Percentiles rank a stretch among this genome's conserved stretches.
Evolutionary conservation across 1,139 yeast species (phyloP).

Genomic region (Lodderomyces parapsilosis): DNA sequence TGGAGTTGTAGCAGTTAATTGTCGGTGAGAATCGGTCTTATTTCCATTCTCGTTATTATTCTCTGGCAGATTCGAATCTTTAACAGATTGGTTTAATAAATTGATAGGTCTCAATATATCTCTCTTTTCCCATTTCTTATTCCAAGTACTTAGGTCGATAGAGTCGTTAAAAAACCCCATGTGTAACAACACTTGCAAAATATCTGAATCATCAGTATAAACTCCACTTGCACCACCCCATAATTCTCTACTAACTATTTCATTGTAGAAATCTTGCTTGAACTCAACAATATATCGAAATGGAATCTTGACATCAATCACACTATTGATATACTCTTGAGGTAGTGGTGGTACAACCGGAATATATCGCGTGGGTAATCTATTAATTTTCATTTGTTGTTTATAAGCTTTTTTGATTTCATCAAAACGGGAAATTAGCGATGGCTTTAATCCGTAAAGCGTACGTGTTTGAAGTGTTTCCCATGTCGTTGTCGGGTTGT

Average conservation of each 20-base stretch:
- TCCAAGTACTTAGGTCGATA: slow-evolving; percentile 35
- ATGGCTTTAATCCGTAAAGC: slow-evolving; percentile 36
- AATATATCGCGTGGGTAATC: slow-evolving; percentile 24
- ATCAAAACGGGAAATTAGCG: slow-evolving; percentile 30
- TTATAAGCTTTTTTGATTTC: slow-evolving; percentile 32
- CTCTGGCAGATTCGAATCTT: too few relatives aligned
- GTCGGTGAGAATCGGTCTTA: background rate
- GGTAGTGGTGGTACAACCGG: slow-evolving; percentile 50
- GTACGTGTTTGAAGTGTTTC: slow-evolving; percentile 36
- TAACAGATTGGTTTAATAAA: background rate
- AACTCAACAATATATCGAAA: slow-evolving; percentile 32
- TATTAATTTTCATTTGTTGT: slow-evolving; percentile 10
- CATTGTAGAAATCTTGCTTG: slow-evolving; percentile 28
- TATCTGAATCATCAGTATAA: slow-evolving; percentile 91
- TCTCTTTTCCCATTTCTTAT: slow-evolving; percentile 25
- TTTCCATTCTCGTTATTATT: too few relatives aligned
- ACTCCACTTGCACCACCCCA: slow-evolving; percentile 87
- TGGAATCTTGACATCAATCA: slow-evolving; percentile 67
- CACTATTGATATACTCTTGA: slow-evolving; percentile 53
- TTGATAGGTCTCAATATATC: slow-evolving; percentile 29
- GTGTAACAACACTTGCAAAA: slow-evolving; percentile 72
- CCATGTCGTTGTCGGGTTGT: slow-evolving; percentile 56
- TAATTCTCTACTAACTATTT: slow-evolving; percentile 54
- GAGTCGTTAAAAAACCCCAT: slow-evolving; percentile 53
- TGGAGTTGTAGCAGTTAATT: background rate